Evolutionary conservation across 1,284 basidiomycete species (phyloP).

Genomic region (Cutaneotrichosporon sp.): DNA sequence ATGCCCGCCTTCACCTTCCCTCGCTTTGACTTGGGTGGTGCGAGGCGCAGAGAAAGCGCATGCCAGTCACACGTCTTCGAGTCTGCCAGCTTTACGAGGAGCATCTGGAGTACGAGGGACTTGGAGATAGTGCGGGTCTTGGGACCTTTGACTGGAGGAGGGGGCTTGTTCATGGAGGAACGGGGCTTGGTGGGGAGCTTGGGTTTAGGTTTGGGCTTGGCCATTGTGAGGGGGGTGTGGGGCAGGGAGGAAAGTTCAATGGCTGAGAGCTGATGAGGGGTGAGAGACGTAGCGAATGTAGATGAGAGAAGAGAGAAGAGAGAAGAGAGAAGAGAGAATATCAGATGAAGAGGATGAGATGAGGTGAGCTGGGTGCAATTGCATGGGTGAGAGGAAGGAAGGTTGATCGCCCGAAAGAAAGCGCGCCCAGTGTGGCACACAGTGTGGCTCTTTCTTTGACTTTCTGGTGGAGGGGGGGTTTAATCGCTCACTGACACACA

Average conservation of each 20-base stretch:
- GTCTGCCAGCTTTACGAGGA: conserved; percentile 37
- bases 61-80: conserved; percentile 39
- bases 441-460: not conserved
- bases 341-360: not conserved
- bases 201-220: not conserved
- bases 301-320: not conserved
- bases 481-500: too few relatives aligned
- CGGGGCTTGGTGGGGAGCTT: conserved; percentile 4
- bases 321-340: not conserved
- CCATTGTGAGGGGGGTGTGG: conserved; percentile 6
- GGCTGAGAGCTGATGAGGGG: not conserved
- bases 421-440: not conserved
- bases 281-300: too few relatives aligned
- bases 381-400: not conserved
- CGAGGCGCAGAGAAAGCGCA: conserved; percentile 27
- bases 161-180: not conserved
- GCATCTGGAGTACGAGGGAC: conserved; percentile 28
- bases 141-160: not conserved
- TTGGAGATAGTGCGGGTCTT: conserved; percentile 15
- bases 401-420: not conserved
- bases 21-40: not conserved
- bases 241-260: not conserved
- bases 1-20: conserved; percentile 11
- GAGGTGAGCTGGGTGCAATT: not conserved
- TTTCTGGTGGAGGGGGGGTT: too few relatives aligned